A percentile compares a stretch with the other conserved stretches of the same genome.
phyloP scores from a whole-genome alignment of 768 basidiomycete species.

The Tulasnella sp. region DNA sequence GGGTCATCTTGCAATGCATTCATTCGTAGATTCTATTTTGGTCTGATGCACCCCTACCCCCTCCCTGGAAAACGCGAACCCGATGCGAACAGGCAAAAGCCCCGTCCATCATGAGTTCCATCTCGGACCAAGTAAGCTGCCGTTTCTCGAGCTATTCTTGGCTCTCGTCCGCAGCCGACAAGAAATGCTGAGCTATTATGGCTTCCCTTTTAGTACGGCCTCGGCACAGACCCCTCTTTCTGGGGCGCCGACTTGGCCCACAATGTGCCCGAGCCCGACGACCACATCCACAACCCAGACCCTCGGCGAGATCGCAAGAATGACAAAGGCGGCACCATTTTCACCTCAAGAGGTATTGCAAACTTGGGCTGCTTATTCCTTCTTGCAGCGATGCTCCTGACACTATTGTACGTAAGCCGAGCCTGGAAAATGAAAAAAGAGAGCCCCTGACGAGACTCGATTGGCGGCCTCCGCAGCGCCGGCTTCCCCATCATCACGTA shows the following conservation, averaged over 20 bases:
- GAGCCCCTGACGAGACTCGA: neutral
- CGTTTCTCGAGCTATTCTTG: neutral
- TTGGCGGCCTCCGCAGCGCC: slow-evolving; percentile 38
- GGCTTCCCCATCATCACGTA: slow-evolving; percentile 79
- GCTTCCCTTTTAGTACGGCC: slow-evolving; percentile 53
- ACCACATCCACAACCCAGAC: slow-evolving; percentile 71
- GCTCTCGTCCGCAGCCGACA: neutral
- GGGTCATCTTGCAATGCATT: neutral
- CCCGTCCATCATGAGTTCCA: slow-evolving; percentile 8
- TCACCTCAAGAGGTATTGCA: slow-evolving; percentile 64
- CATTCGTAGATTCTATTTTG: neutral
- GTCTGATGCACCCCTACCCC: neutral
- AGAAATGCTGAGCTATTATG: neutral
- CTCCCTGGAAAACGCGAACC: neutral
- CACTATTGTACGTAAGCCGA: slow-evolving; percentile 43
- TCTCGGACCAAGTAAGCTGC: slow-evolving; percentile 24
- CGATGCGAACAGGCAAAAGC: neutral
- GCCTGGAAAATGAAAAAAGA: neutral
- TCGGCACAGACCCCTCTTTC: slow-evolving; percentile 65
- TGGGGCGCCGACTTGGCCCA: slow-evolving; percentile 69
- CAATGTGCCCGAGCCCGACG: slow-evolving; percentile 57
- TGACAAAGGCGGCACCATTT: slow-evolving; percentile 56
- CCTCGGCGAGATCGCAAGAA: slow-evolving; percentile 57
- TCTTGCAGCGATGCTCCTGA: slow-evolving; percentile 47
- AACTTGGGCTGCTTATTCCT: slow-evolving; percentile 69